Evolutionary conservation across 2,329 filamentous ascomycete genomes (phyloP).

Genomic region (Dendryphion nanum): DNA sequence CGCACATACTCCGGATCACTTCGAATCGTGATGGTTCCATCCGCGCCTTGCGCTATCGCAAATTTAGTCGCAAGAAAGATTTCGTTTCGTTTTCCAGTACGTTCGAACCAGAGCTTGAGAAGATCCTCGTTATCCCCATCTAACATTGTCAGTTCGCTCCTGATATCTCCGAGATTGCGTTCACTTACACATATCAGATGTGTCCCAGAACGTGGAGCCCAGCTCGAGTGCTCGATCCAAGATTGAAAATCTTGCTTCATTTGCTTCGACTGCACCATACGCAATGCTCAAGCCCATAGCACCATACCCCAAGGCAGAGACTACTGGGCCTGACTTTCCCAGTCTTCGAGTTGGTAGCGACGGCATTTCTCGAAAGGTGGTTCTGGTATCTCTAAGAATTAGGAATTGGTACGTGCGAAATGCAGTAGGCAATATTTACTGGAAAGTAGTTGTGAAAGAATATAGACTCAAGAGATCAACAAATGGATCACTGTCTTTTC

Average conservation of each 20-base stretch:
- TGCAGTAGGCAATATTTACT: no score
- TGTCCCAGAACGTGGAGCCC: slow-evolving; percentile 43
- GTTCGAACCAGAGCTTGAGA: slow-evolving; percentile 33
- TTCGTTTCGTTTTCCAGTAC: slow-evolving; percentile 35
- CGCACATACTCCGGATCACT: slow-evolving; percentile 42
- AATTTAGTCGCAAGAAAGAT: slow-evolving; percentile 48
- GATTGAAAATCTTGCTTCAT: slow-evolving; percentile 7
- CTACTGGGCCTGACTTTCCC: slow-evolving; percentile 50
- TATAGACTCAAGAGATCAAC: no score
- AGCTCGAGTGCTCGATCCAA: slow-evolving; percentile 52
- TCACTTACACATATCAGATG: slow-evolving; percentile 31
- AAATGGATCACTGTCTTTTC: no score
- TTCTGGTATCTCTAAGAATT: no score
- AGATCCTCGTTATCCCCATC: slow-evolving; percentile 37
- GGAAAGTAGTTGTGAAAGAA: no score
- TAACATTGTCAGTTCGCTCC: no score
- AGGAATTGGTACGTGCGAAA: no score
- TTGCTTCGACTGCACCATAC: slow-evolving; percentile 8
- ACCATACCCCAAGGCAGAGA: slow-evolving; percentile 52
- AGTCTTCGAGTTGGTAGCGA: slow-evolving; percentile 44
- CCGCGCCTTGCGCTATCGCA: slow-evolving; percentile 47
- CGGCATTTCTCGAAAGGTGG: no score
- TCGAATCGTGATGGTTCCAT: slow-evolving; percentile 36
- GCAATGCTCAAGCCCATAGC: slow-evolving; percentile 46
- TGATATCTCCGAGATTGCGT: no score